phyloP scores from a whole-genome alignment of 306 rosid species.

The Vicia sativa region DNA sequence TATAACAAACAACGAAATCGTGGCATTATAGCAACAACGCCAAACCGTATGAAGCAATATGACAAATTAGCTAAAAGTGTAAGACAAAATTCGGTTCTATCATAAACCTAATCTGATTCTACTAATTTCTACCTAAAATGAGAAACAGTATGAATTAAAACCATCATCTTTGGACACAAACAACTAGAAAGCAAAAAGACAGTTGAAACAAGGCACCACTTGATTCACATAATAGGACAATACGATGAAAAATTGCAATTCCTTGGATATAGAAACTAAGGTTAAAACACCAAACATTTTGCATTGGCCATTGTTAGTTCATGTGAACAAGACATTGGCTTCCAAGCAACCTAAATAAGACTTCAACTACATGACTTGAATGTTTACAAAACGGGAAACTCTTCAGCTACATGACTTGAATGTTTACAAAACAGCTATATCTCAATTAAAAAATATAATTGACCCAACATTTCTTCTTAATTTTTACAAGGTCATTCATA shows the following conservation, averaged over 20 bases:
- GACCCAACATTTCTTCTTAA: background rate
- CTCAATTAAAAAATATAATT: conserved; percentile 8
- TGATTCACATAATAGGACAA: background rate
- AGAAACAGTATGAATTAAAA: conserved; percentile 5
- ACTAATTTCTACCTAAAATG: conserved; percentile 8
- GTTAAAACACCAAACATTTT: conserved; percentile 21
- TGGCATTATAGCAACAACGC: background rate
- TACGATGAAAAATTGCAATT: conserved; percentile 19
- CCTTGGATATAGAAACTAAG: background rate
- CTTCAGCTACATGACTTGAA: background rate
- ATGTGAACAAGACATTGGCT: conserved; percentile 6
- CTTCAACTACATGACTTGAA: conserved; percentile 4
- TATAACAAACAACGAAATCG: conserved; percentile 21
- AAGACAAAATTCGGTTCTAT: background rate
- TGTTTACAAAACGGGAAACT: conserved; percentile 12
- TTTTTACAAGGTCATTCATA: background rate
- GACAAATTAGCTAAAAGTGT: background rate
- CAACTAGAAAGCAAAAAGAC: background rate
- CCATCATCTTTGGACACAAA: conserved; percentile 4
- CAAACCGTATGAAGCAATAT: background rate
- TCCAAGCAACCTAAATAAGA: conserved; percentile 7
- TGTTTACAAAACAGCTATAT: conserved; percentile 1
- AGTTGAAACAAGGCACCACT: conserved; percentile 26
- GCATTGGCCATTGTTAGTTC: background rate
- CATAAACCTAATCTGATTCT: background rate